phyloP scores from a whole-genome alignment of 129 eudicot genomes.

The Centrapalus pauciflorus region DNA sequence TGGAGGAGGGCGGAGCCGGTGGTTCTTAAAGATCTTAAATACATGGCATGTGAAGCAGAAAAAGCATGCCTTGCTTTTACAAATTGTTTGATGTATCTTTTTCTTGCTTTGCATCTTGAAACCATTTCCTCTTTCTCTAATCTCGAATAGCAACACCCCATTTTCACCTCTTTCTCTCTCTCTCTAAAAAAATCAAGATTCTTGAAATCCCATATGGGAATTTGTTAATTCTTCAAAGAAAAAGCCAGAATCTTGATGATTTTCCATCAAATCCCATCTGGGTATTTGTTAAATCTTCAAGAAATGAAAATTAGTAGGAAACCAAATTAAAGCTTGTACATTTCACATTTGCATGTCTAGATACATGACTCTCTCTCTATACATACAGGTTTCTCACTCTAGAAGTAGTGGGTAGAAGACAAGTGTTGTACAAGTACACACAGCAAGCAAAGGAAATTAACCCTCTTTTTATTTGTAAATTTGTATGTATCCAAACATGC shows the following conservation, averaged over 20 bases:
- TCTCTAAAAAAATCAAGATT: background rate
- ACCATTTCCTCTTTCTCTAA: conserved; percentile 76
- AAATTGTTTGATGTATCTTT: conserved; percentile 79
- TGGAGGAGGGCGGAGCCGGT: conserved; percentile 84
- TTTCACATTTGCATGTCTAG: background rate
- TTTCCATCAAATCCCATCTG: conserved; percentile 3
- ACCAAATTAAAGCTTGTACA: background rate
- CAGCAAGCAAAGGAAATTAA: background rate
- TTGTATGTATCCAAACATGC: background rate
- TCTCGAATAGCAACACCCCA: conserved; percentile 86
- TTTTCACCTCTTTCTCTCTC: background rate
- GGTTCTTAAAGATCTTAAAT: conserved; percentile 51
- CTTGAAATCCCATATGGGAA: conserved; percentile 18
- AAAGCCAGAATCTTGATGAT: conserved; percentile 20
- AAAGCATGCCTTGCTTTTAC: conserved; percentile 73
- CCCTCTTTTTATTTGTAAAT: no score
- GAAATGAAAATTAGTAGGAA: background rate
- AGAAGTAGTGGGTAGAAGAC: conserved; percentile 1
- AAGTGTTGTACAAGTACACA: background rate
- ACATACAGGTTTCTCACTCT: background rate
- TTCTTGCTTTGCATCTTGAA: conserved; percentile 74
- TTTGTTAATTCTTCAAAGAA: background rate
- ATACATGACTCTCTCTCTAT: background rate
- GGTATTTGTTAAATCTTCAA: conserved; percentile 1
- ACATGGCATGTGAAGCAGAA: conserved; percentile 68